These are phyloP conservation scores for Macrocybe gigantea DNA, from an alignment of 768 basidiomycete genomes.

Conservation along the genomic window DNA sequence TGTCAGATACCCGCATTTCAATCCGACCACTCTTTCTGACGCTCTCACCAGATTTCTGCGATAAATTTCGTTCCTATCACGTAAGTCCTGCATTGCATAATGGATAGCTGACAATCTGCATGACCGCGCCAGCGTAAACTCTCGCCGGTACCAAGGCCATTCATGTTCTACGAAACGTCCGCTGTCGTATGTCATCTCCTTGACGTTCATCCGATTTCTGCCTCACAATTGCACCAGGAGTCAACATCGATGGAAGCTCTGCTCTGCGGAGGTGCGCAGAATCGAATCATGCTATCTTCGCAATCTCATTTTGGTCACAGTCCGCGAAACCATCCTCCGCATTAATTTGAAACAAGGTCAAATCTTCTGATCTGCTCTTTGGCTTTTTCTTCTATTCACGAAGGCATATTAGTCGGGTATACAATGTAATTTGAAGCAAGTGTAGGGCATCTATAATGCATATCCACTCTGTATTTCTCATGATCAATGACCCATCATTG, in stretches of 20 bases:
- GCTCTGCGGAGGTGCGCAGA: constrained; percentile 24
- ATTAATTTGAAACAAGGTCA: constrained; percentile 28
- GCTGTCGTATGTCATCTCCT: constrained; percentile 47
- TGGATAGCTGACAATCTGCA: background rate
- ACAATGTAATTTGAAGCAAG: constrained; percentile 1
- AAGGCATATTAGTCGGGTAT: background rate
- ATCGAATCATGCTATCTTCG: background rate
- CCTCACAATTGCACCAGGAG: constrained; percentile 21
- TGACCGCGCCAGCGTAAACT: constrained; percentile 37
- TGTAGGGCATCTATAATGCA: too few relatives aligned
- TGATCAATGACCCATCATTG: too few relatives aligned
- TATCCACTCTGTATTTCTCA: too few relatives aligned
- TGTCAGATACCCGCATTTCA: constrained; percentile 34
- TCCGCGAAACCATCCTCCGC: constrained; percentile 36
- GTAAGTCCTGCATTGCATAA: constrained; percentile 26
- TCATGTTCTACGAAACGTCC: constrained; percentile 66
- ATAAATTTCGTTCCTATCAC: constrained; percentile 62
- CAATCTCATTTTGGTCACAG: constrained; percentile 4
- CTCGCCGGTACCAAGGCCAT: constrained; percentile 52
- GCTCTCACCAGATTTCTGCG: constrained; percentile 50
- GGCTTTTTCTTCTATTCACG: background rate
- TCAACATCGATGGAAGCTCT: constrained; percentile 34
- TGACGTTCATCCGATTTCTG: background rate
- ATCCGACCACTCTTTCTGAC: background rate
- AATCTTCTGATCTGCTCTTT: constrained; percentile 12